Percentiles rank a stretch among this genome's conserved stretches.
phyloP scores from a whole-genome alignment of 495 filamentous ascomycete species.

The Evansstolkia leycettana region DNA sequence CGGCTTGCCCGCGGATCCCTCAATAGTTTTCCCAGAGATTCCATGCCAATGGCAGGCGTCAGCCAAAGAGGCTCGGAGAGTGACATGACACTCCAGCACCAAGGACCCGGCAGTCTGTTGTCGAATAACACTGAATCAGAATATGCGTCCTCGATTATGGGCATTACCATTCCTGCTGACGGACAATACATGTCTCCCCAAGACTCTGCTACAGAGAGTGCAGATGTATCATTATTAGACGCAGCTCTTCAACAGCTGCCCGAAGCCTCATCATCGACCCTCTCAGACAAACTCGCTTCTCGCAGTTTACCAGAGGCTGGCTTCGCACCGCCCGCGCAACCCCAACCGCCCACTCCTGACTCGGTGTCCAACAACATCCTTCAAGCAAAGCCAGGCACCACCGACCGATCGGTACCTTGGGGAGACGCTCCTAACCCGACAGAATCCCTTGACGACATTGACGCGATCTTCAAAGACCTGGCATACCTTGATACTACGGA shows the following conservation, averaged over 20 bases:
- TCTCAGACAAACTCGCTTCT: constrained; percentile 13
- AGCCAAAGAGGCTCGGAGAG: constrained; percentile 1
- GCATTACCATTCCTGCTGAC: constrained; percentile 26
- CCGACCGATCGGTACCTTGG: constrained; percentile 9
- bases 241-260: constrained; percentile 9
- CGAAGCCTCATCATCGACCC: constrained; percentile 3
- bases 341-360: constrained; percentile 20
- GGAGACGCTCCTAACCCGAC: constrained; percentile 4
- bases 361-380: constrained; percentile 17
- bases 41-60: constrained; percentile 2
- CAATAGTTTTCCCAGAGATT: constrained; percentile 3
- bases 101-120: constrained; percentile 1
- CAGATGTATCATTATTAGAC: constrained; percentile 18
- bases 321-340: constrained; percentile 11
- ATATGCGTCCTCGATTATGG: constrained; percentile 23
- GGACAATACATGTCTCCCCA: constrained; percentile 25
- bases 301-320: constrained; percentile 18
- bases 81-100: constrained; percentile 4
- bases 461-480: constrained; percentile 50
- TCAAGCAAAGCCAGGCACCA: too few species aligned
- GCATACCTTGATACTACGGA: constrained; percentile 50
- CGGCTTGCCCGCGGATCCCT: neutral
- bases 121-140: constrained; percentile 4
- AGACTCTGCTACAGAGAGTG: constrained; percentile 23
- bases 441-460: constrained; percentile 26